These are phyloP conservation scores for Bretschneidera sinensis DNA, from an alignment of 345 rosid genomes.

Conservation along the genomic window DNA sequence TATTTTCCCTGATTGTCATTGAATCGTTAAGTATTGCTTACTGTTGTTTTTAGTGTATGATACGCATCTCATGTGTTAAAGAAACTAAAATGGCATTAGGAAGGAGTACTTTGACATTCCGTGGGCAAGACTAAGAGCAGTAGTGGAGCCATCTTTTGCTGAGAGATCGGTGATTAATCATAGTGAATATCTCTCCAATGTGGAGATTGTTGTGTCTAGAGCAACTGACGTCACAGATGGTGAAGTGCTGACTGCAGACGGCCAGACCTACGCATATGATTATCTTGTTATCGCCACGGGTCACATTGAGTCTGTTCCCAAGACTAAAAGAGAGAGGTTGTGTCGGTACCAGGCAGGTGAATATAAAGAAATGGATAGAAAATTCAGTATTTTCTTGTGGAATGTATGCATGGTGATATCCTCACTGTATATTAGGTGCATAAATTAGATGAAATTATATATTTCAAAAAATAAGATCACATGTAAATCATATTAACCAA, in stretches of 20 bases:
- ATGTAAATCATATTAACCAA: no score
- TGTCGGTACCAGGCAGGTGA: conserved; percentile 31
- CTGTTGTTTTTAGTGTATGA: no score
- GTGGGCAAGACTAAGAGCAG: conserved; percentile 52
- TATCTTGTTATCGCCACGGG: conserved; percentile 51
- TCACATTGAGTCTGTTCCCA: conserved; percentile 26
- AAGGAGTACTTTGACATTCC: conserved; percentile 71
- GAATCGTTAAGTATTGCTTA: no score
- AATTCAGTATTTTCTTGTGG: no score
- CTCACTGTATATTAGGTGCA: no score
- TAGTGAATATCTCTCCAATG: conserved; percentile 36
- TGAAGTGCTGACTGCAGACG: conserved; percentile 31
- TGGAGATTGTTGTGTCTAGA: conserved; percentile 31
- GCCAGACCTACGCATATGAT: conserved; percentile 29
- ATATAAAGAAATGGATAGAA: background rate
- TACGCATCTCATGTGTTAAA: no score
- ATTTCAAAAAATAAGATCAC: no score
- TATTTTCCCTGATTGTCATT: no score
- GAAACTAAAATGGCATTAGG: conserved; percentile 32
- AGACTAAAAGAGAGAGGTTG: conserved; percentile 31
- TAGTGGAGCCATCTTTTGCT: conserved; percentile 45
- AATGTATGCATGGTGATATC: no score
- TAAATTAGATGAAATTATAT: no score
- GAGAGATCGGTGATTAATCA: conserved; percentile 44
- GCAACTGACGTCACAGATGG: conserved; percentile 35